Evolutionary conservation across 2,329 filamentous ascomycete species (phyloP).

Genomic region (Lachnellula hyalina): DNA sequence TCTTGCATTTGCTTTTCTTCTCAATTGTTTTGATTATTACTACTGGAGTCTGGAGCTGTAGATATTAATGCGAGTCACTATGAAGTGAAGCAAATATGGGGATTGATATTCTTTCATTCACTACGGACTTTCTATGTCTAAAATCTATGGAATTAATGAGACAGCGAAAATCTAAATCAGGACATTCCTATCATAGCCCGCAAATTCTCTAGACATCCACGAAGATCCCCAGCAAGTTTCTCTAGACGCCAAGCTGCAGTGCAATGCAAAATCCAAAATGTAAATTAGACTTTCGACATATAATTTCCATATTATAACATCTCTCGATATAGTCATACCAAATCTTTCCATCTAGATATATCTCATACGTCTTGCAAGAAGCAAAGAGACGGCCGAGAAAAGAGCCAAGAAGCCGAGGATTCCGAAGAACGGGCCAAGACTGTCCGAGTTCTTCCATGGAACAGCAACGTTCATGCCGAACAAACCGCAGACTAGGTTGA

Average conservation of each 20-base stretch:
- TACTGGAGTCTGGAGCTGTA: background rate
- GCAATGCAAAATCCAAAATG: background rate
- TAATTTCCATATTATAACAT: background rate
- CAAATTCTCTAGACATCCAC: too few relatives aligned
- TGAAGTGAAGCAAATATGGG: background rate
- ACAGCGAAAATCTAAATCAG: too few relatives aligned
- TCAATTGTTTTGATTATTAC: background rate
- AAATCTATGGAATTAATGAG: background rate
- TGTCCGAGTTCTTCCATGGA: slow-evolving; percentile 49
- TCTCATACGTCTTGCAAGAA: slow-evolving; percentile 23
- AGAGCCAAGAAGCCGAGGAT: slow-evolving; percentile 52
- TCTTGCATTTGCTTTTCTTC: too few relatives aligned
- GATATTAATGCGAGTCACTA: background rate
- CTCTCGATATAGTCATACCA: background rate
- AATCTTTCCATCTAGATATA: background rate
- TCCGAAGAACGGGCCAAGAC: slow-evolving; percentile 53
- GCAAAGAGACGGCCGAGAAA: slow-evolving; percentile 36
- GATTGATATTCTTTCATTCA: background rate
- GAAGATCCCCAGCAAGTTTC: background rate
- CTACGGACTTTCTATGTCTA: background rate
- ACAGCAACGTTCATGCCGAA: slow-evolving; percentile 77
- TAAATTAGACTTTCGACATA: background rate
- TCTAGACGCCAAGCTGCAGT: too few relatives aligned
- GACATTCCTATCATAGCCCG: too few relatives aligned
- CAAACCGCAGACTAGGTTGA: slow-evolving; percentile 73